phyloP scores from a whole-genome alignment of 805 yeast genomes.

The Blastobotrys robertii region DNA sequence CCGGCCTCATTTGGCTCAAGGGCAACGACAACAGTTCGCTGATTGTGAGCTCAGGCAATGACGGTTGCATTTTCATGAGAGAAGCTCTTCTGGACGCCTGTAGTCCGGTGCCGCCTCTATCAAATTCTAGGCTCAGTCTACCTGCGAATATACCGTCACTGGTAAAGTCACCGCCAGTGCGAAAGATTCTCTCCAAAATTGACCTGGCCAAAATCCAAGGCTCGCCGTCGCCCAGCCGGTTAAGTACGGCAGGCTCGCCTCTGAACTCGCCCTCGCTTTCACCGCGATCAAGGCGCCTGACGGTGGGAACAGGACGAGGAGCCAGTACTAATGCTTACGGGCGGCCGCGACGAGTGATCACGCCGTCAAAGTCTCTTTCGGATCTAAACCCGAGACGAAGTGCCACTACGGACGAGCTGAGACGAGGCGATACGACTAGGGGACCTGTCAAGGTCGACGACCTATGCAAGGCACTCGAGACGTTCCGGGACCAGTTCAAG shows the following conservation, averaged over 20 bases:
- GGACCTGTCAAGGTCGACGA: slow-evolving; percentile 5
- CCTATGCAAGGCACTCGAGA: slow-evolving; percentile 2
- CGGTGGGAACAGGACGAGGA: neutral
- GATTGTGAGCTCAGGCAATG: slow-evolving; percentile 18
- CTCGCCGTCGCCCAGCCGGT: slow-evolving; percentile 5
- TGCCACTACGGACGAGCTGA: neutral
- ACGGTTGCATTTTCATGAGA: slow-evolving; percentile 23
- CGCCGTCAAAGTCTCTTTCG: slow-evolving; percentile 7
- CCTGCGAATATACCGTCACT: neutral
- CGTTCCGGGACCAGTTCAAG: slow-evolving; percentile 8
- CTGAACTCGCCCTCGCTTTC: neutral
- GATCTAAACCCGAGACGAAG: slow-evolving; percentile 5
- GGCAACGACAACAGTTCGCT: neutral
- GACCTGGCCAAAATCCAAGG: slow-evolving; percentile 13
- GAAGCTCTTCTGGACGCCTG: neutral
- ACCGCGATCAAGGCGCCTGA: neutral
- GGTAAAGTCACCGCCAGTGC: slow-evolving; percentile 8
- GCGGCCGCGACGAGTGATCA: slow-evolving; percentile 3
- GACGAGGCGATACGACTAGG: neutral
- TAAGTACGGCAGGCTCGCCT: neutral
- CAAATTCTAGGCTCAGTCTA: slow-evolving; percentile 16
- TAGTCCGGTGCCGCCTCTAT: slow-evolving; percentile 18
- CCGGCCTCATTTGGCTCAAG: slow-evolving; percentile 29
- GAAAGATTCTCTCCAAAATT: slow-evolving; percentile 16
- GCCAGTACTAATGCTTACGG: slow-evolving; percentile 1